phyloP scores from a whole-genome alignment of 208 protist genomes.

The Jaenimonas drosophilae region DNA sequence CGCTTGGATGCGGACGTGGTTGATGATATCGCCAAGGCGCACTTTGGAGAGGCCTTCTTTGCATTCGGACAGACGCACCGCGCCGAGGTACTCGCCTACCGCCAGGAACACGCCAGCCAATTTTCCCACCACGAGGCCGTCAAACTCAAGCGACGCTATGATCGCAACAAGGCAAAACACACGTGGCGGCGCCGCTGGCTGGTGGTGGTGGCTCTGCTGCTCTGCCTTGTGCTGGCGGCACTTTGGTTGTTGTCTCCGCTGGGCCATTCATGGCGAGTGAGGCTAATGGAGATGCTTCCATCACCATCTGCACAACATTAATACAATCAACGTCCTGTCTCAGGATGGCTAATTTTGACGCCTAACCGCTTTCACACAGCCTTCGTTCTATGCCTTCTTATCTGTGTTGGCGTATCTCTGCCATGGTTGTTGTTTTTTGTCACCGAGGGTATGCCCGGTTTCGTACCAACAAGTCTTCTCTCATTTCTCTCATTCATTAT shows the following conservation, averaged over 20 bases:
- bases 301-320: too few relatives aligned
- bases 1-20: slow-evolving; percentile 67
- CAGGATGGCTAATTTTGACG: too few relatives aligned
- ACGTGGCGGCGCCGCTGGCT: slow-evolving; percentile 19
- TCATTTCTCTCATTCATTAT: too few relatives aligned
- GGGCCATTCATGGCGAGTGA: too few relatives aligned
- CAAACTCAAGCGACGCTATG: slow-evolving; percentile 27
- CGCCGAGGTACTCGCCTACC: slow-evolving; percentile 38
- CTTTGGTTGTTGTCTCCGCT: slow-evolving; percentile 5
- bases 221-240: slow-evolving; percentile 11
- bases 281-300: too few relatives aligned
- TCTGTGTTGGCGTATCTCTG: too few relatives aligned
- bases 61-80: slow-evolving; percentile 51
- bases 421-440: too few relatives aligned
- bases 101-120: slow-evolving; percentile 26
- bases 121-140: slow-evolving; percentile 32
- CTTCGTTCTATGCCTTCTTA: too few relatives aligned
- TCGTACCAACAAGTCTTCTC: too few relatives aligned
- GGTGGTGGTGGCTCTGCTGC: slow-evolving; percentile 13
- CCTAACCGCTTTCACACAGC: too few relatives aligned
- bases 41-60: slow-evolving; percentile 73
- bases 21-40: slow-evolving; percentile 78
- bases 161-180: slow-evolving; percentile 12
- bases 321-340: too few relatives aligned
- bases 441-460: too few relatives aligned